phyloP scores from a whole-genome alignment of 305 asterid species.

The Fraxinus sp. region DNA sequence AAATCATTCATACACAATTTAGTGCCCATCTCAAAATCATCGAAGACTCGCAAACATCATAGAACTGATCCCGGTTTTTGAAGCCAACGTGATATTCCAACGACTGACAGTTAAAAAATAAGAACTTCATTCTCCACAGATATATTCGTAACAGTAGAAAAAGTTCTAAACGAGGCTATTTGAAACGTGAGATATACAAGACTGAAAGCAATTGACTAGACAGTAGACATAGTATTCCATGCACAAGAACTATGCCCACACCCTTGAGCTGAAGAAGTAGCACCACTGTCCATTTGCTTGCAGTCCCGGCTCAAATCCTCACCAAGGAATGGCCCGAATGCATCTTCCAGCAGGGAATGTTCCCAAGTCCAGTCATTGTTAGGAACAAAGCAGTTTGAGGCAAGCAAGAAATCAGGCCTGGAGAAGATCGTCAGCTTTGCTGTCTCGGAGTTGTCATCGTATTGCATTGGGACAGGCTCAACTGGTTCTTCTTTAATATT shows the following conservation, averaged over 20 bases:
- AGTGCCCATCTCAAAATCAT: not conserved
- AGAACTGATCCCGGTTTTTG: not conserved
- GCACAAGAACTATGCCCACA: not conserved
- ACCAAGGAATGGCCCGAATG: constrained; percentile 21
- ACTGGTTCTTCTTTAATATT: constrained; percentile 31
- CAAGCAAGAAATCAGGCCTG: constrained; percentile 48
- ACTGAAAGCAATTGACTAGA: not conserved
- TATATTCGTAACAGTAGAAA: not conserved
- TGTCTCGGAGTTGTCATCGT: constrained; percentile 24
- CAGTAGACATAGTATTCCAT: not conserved
- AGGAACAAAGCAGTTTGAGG: constrained; percentile 34
- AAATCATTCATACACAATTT: not conserved
- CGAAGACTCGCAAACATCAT: not conserved
- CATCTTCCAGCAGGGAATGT: constrained; percentile 1
- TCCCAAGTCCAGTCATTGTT: constrained; percentile 17
- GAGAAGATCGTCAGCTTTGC: constrained; percentile 28
- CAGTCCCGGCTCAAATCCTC: constrained; percentile 36
- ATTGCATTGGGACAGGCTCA: constrained; percentile 23
- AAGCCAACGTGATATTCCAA: not conserved
- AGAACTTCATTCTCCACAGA: not conserved
- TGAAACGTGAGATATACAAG: not conserved
- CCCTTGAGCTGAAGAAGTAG: constrained; percentile 26
- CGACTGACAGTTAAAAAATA: not conserved
- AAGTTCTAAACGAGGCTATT: not conserved
- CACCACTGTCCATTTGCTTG: constrained; percentile 25